Percentiles rank a stretch among this genome's conserved stretches.
These are phyloP conservation scores for Trichoderma aggressivum DNA, from an alignment of 2,329 filamentous ascomycete genomes.

Conservation along the genomic window DNA sequence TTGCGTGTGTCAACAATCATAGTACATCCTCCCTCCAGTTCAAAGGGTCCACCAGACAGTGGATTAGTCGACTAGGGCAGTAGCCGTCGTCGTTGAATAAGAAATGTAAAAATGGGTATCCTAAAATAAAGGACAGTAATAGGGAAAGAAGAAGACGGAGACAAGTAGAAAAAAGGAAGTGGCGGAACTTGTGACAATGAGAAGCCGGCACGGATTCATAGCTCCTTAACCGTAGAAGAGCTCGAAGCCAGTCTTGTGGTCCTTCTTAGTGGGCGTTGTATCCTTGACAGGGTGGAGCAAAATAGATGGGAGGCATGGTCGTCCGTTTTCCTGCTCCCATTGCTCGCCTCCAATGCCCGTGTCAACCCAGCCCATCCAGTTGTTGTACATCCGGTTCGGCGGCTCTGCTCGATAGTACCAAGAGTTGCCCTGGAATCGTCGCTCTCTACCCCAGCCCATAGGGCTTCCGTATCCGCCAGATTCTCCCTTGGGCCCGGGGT, in stretches of 20 bases:
- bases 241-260: slow-evolving; percentile 38
- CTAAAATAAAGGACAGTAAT: slow-evolving; percentile 10
- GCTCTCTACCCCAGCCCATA: slow-evolving; percentile 58
- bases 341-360: slow-evolving; percentile 50
- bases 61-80: not conserved
- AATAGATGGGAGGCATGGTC: slow-evolving; percentile 57
- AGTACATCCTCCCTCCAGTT: slow-evolving; percentile 21
- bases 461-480: slow-evolving; percentile 53
- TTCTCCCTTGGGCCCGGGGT: slow-evolving; percentile 53
- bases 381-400: slow-evolving; percentile 58
- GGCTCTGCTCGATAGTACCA: slow-evolving; percentile 60
- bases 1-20: slow-evolving; percentile 20
- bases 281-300: slow-evolving; percentile 60
- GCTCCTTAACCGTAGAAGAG: slow-evolving; percentile 35
- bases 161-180: not conserved
- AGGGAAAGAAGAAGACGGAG: not conserved
- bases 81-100: not conserved
- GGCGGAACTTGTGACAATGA: not conserved
- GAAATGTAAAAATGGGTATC: slow-evolving; percentile 15
- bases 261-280: slow-evolving; percentile 48
- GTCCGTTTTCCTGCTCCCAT: slow-evolving; percentile 56
- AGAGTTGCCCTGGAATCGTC: slow-evolving; percentile 54
- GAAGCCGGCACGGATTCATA: not conserved
- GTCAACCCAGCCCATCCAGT: slow-evolving; percentile 60
- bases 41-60: not conserved